phyloP scores from a whole-genome alignment of 148 eudicot species.

The Rhododendron griersonianum region DNA sequence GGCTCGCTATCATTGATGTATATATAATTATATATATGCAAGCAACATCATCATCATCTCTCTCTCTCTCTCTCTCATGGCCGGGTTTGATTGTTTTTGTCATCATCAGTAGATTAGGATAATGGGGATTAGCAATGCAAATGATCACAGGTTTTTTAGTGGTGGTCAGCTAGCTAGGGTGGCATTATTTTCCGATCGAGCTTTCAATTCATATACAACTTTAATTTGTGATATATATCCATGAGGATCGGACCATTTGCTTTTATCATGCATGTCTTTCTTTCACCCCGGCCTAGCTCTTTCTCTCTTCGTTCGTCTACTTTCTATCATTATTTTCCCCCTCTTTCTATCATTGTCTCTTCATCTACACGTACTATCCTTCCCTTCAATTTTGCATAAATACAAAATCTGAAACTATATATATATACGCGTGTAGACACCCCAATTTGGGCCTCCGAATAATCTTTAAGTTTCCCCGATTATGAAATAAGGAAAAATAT shows the following conservation, averaged over 20 bases:
- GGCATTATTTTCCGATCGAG: neutral
- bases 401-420: neutral
- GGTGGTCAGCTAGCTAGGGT: neutral
- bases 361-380: neutral
- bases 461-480: too few relatives aligned
- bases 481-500: too few relatives aligned
- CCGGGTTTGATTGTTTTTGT: conserved; percentile 8
- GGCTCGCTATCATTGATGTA: neutral
- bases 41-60: neutral
- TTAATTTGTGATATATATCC: too few relatives aligned
- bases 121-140: neutral
- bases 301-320: neutral
- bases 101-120: neutral
- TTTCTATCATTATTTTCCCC: too few relatives aligned
- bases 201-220: neutral
- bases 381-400: neutral
- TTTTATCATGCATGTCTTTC: neutral
- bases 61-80: neutral
- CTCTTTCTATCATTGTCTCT: neutral
- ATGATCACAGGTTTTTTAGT: conserved; percentile 5
- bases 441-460: too few relatives aligned
- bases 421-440: too few relatives aligned
- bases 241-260: conserved; percentile 1
- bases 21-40: neutral
- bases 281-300: too few relatives aligned